Evolutionary conservation across 805 yeast species (phyloP).

Genomic region (Brettanomyces anomalus): DNA sequence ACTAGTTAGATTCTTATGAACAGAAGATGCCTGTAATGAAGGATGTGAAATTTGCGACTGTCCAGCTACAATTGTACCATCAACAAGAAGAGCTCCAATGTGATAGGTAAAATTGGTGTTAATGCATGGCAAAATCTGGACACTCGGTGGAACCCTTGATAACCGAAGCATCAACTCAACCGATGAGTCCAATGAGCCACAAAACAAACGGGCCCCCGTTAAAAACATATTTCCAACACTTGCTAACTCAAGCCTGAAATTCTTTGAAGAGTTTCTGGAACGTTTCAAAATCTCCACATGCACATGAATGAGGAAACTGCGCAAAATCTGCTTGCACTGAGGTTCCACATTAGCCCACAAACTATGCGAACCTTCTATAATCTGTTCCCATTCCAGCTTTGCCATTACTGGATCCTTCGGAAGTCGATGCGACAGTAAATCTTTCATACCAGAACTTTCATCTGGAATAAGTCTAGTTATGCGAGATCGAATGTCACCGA

Average conservation of each 20-base stretch:
- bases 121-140: slow-evolving; percentile 67
- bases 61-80: slow-evolving; percentile 75
- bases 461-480: slow-evolving; percentile 65
- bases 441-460: slow-evolving; percentile 28
- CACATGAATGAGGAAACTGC: slow-evolving; percentile 71
- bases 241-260: slow-evolving; percentile 68
- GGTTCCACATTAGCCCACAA: slow-evolving; percentile 57
- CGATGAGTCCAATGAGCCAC: slow-evolving; percentile 80
- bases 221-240: slow-evolving; percentile 78
- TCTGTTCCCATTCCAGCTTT: slow-evolving; percentile 59
- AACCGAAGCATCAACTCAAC: slow-evolving; percentile 66
- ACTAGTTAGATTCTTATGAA: neutral
- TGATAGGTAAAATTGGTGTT: slow-evolving; percentile 82
- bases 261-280: slow-evolving; percentile 43
- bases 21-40: neutral
- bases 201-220: slow-evolving; percentile 72
- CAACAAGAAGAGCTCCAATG: slow-evolving; percentile 62
- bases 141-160: slow-evolving; percentile 42
- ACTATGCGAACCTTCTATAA: slow-evolving; percentile 71
- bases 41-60: slow-evolving; percentile 95
- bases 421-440: slow-evolving; percentile 40
- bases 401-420: slow-evolving; percentile 43
- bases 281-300: slow-evolving; percentile 70
- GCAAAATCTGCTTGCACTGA: slow-evolving; percentile 58
- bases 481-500: slow-evolving; percentile 84